Conservation (phyloP, 306 rosid species). For the Sicyos edulis region DNA sequence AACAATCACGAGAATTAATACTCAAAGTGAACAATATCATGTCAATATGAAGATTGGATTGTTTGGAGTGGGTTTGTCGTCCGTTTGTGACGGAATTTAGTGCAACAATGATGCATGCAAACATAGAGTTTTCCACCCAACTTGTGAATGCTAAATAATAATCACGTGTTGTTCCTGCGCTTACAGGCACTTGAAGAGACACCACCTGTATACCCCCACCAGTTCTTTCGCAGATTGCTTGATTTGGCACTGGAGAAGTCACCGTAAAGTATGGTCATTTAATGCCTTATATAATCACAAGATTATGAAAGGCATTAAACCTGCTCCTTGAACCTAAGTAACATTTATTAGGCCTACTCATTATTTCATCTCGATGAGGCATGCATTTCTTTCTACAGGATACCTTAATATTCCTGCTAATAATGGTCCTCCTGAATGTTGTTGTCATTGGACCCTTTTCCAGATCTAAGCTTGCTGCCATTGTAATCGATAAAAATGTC, state of each 20-base stretch:
- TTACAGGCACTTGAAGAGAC: constrained; percentile 78
- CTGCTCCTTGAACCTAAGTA: too few relatives aligned
- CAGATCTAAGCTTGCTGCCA: not conserved
- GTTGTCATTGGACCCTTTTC: constrained; percentile 13
- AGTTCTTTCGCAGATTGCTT: constrained; percentile 72
- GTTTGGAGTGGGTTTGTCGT: too few relatives aligned
- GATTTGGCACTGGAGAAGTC: constrained; percentile 73
- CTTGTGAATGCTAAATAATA: constrained; percentile 13
- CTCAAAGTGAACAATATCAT: too few relatives aligned
- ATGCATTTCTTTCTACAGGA: constrained; percentile 6
- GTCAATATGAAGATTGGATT: too few relatives aligned
- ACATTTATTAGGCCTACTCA: not conserved
- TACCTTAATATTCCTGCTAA: not conserved
- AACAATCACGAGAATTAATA: too few relatives aligned
- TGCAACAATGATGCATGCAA: not conserved
- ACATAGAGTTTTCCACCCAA: not conserved
- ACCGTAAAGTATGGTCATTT: constrained; percentile 18
- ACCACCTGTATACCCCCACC: constrained; percentile 79
- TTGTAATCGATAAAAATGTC: not conserved
- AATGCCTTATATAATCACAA: too few relatives aligned
- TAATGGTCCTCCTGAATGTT: constrained; percentile 2
- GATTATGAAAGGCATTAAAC: too few relatives aligned
- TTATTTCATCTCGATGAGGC: constrained; percentile 1
- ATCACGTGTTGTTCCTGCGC: not conserved
- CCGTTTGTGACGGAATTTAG: not conserved